Conservation (phyloP, 2,329 filamentous ascomycete genomes). For the Pestalotiopsis sp. region DNA sequence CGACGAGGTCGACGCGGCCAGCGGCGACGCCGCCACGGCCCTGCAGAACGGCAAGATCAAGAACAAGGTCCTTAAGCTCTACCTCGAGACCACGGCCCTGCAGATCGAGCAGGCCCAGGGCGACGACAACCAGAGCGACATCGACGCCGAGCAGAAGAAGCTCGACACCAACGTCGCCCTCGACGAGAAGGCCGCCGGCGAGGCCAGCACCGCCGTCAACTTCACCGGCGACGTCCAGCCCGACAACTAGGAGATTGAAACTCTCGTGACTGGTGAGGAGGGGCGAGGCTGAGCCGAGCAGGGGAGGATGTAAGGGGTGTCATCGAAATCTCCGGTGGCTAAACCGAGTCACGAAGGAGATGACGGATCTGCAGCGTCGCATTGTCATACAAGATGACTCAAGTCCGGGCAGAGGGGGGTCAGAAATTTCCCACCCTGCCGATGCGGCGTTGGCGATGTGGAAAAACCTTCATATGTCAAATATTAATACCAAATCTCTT, state of each 20-base stretch:
- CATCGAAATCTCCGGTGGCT: too few relatives aligned
- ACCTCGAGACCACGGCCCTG: constrained; percentile 52
- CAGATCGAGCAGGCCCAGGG: constrained; percentile 54
- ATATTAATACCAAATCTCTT: too few relatives aligned
- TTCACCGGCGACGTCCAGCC: constrained; percentile 28
- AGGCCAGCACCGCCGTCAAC: constrained; percentile 37
- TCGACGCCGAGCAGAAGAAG: constrained; percentile 52
- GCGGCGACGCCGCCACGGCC: constrained; percentile 41
- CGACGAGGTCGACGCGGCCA: constrained; percentile 51
- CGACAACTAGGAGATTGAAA: background rate
- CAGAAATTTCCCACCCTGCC: too few relatives aligned
- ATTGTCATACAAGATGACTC: too few relatives aligned
- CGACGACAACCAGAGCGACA: constrained; percentile 44
- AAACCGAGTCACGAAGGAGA: too few relatives aligned
- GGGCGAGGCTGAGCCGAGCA: too few relatives aligned
- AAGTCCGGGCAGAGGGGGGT: too few relatives aligned
- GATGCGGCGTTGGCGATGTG: too few relatives aligned
- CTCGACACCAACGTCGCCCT: constrained; percentile 53
- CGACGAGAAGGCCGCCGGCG: constrained; percentile 36
- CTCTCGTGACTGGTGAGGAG: too few relatives aligned
- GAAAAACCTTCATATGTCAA: too few relatives aligned
- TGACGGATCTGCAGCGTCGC: too few relatives aligned
- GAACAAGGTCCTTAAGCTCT: constrained; percentile 63
- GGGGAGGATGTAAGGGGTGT: too few relatives aligned
- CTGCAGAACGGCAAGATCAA: constrained; percentile 60